Conservation (phyloP, 2,329 filamentous ascomycete species). For the Alternaria sp. region DNA sequence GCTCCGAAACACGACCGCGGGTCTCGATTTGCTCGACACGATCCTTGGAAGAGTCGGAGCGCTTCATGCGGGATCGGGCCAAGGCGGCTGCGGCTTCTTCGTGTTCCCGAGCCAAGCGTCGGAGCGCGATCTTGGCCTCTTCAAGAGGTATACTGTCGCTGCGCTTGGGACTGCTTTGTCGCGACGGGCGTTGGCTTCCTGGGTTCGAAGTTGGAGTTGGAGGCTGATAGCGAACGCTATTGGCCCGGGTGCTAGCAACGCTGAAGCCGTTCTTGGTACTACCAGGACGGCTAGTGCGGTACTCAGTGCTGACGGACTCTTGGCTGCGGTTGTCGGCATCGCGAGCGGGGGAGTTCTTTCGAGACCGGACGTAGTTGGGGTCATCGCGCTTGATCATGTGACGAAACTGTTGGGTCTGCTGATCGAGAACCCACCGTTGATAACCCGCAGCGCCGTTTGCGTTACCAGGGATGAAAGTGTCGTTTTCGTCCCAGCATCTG, state of each 20-base stretch:
- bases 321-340: slow-evolving; percentile 33
- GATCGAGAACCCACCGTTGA: slow-evolving; percentile 59
- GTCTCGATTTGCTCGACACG: slow-evolving; percentile 26
- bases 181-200: slow-evolving; percentile 34
- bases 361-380: slow-evolving; percentile 42
- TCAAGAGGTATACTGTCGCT: slow-evolving; percentile 43
- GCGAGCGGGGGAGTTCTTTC: slow-evolving; percentile 35
- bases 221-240: slow-evolving; percentile 36
- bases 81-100: slow-evolving; percentile 34
- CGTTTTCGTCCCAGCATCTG: slow-evolving; percentile 59
- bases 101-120: slow-evolving; percentile 40
- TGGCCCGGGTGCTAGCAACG: slow-evolving; percentile 38
- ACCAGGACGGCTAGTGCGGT: slow-evolving; percentile 31
- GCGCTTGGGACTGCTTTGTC: slow-evolving; percentile 39
- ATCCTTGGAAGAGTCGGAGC: slow-evolving; percentile 20
- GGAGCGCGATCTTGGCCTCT: slow-evolving; percentile 38
- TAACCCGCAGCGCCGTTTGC: slow-evolving; percentile 40
- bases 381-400: slow-evolving; percentile 53
- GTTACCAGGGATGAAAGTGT: slow-evolving; percentile 60
- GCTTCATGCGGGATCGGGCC: slow-evolving; percentile 18
- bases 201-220: slow-evolving; percentile 32
- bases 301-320: slow-evolving; percentile 44
- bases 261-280: slow-evolving; percentile 40
- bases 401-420: slow-evolving; percentile 49
- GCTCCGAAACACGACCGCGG: slow-evolving; percentile 27